These are phyloP conservation scores for Uromyces viciae-fabae DNA, from an alignment of 1,284 basidiomycete species.

Conservation along the genomic window DNA sequence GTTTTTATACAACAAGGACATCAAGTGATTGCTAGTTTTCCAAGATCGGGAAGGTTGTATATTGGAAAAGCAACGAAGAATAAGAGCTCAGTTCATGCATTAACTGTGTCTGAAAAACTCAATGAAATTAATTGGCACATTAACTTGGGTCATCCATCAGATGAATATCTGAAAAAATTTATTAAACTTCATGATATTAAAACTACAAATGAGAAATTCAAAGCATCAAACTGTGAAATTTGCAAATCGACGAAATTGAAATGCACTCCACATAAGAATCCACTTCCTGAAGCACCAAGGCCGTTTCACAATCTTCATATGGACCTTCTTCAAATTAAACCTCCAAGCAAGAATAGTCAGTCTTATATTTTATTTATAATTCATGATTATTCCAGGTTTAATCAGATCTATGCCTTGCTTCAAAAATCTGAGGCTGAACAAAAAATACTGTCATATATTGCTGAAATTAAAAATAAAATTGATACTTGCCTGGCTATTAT, in stretches of 20 bases:
- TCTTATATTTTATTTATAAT: not conserved
- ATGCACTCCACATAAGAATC: not conserved
- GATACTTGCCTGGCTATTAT: not conserved
- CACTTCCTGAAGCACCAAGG: not conserved
- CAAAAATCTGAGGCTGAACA: not conserved
- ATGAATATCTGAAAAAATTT: not conserved
- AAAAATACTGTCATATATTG: not conserved
- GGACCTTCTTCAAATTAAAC: not conserved
- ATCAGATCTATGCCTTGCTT: not conserved
- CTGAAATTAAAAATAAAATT: not conserved
- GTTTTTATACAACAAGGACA: not conserved
- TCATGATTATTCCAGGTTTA: not conserved
- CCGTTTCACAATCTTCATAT: not conserved
- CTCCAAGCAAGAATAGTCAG: not conserved
- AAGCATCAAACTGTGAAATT: not conserved
- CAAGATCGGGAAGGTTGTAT: not conserved
- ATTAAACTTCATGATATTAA: not conserved
- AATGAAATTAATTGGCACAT: not conserved
- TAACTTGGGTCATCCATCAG: not conserved
- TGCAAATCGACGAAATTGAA: not conserved
- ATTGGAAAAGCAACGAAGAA: too few species aligned
- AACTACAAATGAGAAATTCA: not conserved
- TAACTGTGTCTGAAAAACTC: not conserved
- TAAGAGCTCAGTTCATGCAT: too few species aligned
- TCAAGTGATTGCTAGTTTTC: not conserved